phyloP scores from a whole-genome alignment of 208 protist genomes.

The Trypanosoma scelopori region DNA sequence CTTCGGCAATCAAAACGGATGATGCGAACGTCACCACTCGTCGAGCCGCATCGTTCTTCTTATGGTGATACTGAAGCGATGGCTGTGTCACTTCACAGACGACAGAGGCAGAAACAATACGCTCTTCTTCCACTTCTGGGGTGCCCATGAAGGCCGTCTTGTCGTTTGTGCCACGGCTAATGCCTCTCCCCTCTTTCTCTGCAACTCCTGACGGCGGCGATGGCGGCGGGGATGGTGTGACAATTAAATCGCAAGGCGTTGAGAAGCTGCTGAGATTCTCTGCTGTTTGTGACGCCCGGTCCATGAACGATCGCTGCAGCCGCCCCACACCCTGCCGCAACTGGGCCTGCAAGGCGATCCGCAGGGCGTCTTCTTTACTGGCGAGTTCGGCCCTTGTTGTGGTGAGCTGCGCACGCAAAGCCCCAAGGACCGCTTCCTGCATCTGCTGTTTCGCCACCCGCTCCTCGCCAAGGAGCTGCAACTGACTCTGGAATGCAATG shows the following conservation, averaged over 20 bases:
- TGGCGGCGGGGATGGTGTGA: neutral
- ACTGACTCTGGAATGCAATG: slow-evolving; percentile 12
- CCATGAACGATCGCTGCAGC: neutral
- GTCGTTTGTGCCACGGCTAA: neutral
- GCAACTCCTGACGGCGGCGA: neutral
- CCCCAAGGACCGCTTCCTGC: slow-evolving; percentile 32
- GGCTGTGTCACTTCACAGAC: too few relatives aligned
- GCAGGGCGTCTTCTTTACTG: slow-evolving; percentile 47
- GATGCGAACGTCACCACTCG: slow-evolving; percentile 9
- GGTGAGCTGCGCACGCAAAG: slow-evolving; percentile 29
- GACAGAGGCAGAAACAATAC: too few relatives aligned
- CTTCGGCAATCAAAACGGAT: slow-evolving; percentile 3
- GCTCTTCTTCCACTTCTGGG: too few relatives aligned
- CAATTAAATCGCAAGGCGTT: neutral
- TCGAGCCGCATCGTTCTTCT: neutral
- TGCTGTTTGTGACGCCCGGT: neutral
- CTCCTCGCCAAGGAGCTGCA: slow-evolving; percentile 19
- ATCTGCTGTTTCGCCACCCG: slow-evolving; percentile 25
- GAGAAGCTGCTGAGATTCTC: neutral
- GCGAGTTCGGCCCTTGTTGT: slow-evolving; percentile 25
- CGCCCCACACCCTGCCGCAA: neutral
- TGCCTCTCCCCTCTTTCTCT: too few relatives aligned
- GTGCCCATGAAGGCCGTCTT: neutral
- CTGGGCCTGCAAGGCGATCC: slow-evolving; percentile 34
- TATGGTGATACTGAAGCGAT: too few relatives aligned